Evolutionary conservation across 441 rosid genomes (phyloP).

Genomic region (Corymbia calophylla): DNA sequence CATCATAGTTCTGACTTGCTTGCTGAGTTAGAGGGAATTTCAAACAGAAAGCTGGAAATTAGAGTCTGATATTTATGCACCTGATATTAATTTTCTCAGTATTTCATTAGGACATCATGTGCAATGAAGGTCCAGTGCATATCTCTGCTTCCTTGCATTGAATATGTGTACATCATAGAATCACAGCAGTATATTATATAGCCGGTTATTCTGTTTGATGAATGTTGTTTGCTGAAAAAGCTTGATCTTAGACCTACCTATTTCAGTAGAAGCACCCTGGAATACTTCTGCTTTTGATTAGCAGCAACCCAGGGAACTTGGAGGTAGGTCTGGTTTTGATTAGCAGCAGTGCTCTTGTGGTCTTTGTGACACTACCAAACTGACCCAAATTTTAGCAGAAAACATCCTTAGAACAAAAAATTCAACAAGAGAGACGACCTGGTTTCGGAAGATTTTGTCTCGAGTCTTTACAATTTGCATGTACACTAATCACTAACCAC

Average conservation of each 20-base stretch:
- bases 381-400: neutral
- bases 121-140: too few species aligned
- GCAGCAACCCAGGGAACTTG: neutral
- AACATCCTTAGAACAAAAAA: neutral
- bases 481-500: neutral
- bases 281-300: neutral
- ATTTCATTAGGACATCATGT: neutral
- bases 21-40: neutral
- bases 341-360: neutral
- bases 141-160: too few species aligned
- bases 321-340: neutral
- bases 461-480: neutral
- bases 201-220: neutral
- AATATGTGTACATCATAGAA: neutral
- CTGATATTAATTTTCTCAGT: neutral
- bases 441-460: neutral
- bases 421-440: neutral
- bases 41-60: too few species aligned
- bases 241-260: neutral
- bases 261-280: neutral
- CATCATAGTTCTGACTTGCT: neutral
- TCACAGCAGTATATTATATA: neutral
- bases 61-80: neutral
- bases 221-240: neutral
- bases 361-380: neutral